These are phyloP conservation scores for Chaetomiaceae sp. DNA, from an alignment of 2,329 filamentous ascomycete genomes.

Conservation along the genomic window DNA sequence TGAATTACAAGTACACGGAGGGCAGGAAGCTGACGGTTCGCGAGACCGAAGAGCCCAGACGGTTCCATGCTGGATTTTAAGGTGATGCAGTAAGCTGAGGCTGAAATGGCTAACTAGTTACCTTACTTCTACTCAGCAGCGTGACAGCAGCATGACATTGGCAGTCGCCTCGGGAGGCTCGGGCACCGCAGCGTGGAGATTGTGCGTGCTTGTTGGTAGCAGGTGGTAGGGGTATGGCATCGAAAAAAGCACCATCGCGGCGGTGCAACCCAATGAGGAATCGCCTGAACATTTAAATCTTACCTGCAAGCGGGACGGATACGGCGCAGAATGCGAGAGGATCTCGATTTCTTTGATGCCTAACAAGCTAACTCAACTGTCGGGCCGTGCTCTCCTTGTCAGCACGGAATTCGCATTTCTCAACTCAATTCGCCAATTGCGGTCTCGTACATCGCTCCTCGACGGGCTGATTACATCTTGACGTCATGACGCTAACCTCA, in stretches of 20 bases:
- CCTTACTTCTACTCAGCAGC: too few species aligned
- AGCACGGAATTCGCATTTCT: not conserved
- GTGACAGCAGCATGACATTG: conserved; percentile 4
- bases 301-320: too few species aligned
- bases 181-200: not conserved
- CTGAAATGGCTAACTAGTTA: conserved; percentile 5
- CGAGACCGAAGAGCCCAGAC: not conserved
- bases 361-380: too few species aligned
- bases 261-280: conserved; percentile 7
- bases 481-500: conserved; percentile 9
- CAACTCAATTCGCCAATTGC: not conserved
- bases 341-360: conserved; percentile 6
- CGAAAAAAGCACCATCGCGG: conserved; percentile 2
- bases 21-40: not conserved
- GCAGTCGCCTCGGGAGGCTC: conserved; percentile 12
- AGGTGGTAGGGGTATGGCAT: conserved; percentile 5
- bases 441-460: too few species aligned
- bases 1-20: too few species aligned
- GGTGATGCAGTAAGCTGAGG: conserved; percentile 11
- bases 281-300: too few species aligned
- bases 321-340: too few species aligned
- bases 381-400: not conserved
- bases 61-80: not conserved
- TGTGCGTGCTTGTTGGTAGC: conserved; percentile 8
- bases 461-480: conserved; percentile 4